Evolutionary conservation across 441 rosid genomes (phyloP).

Genomic region (Populus hybrid): DNA sequence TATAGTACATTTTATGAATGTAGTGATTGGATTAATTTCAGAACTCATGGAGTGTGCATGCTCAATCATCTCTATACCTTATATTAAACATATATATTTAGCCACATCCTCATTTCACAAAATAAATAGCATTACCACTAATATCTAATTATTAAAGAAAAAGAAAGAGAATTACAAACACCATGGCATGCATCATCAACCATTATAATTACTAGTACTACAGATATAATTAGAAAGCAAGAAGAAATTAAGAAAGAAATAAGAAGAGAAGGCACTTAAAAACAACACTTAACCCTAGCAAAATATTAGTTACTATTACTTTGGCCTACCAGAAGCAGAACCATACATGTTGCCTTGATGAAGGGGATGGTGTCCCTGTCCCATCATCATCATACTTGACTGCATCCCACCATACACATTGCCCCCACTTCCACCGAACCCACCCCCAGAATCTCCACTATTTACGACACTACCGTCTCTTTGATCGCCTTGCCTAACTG

Average conservation of each 20-base stretch:
- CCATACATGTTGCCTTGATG: constrained; percentile 29
- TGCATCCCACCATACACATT: not conserved
- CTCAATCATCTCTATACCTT: too few relatives aligned
- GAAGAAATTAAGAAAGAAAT: not conserved
- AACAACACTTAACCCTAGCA: not conserved
- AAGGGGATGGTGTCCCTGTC: constrained; percentile 27
- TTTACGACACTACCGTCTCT: not conserved
- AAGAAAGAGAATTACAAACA: not conserved
- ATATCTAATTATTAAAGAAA: not conserved
- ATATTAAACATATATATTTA: too few relatives aligned
- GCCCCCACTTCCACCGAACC: constrained; percentile 19
- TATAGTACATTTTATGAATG: too few relatives aligned
- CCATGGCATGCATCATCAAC: not conserved
- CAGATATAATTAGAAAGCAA: not conserved
- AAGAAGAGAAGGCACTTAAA: not conserved
- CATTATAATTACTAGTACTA: not conserved
- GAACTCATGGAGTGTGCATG: too few relatives aligned
- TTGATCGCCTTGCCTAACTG: not conserved
- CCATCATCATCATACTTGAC: constrained; percentile 34
- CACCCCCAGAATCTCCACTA: not conserved
- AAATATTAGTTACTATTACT: constrained; percentile 7
- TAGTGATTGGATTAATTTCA: too few relatives aligned
- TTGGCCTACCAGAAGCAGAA: constrained; percentile 35
- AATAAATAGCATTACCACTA: not conserved
- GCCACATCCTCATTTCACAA: not conserved